Base-by-base conservation (phyloP, 2,329 filamentous ascomycete species). In the Lachnellula arida region DNA sequence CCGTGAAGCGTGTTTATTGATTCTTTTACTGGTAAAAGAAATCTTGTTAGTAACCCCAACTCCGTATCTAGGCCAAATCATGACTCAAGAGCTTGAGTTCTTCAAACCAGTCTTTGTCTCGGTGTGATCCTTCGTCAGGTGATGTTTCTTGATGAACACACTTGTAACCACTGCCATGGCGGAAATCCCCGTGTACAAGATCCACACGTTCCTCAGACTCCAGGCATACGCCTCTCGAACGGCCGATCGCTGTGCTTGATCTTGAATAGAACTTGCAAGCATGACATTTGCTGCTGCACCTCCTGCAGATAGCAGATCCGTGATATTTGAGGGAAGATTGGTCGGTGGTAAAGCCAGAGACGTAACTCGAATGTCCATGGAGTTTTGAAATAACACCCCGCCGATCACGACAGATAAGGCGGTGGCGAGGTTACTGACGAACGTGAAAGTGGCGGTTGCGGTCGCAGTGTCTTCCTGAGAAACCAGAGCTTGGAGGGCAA, bases 401-500 rank as follows among this genome's bases (percentile, higher is more conserved):
- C 75, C 75, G 7, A 78, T 61, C 3, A 79, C 75, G 23, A 78
- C 67, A 1, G 74, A 74, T 15, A 78, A 65, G 0, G 76, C 68
- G 1, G 72, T 69, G 0, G 73, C 72, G 4, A 79, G 64, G 42
- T 72, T 74, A 7, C 74, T 71, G 8, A 75, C 62, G 57, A 83
- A 81, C 0, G 73, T 73, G 3, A 81, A 68, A 0, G 79, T 80
- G 0, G 78, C 76, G 0, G 78, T 82, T 0, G 79, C 80, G 0
- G 75, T 75, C 0, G 79, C 79, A 1, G 71, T 71, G 34, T 66
- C 56, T 4, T 53, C 55, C 49, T 61, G 60, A 1, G 73, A 66
- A 14, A 81, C 77, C 11, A 73, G 72, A 12, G 74, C 75, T 60
- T 85, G 81, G 0, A 84, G 67, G 0, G 81, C 79, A 28, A 85